Evolutionary conservation across 495 filamentous ascomycete genomes (phyloP).

Genomic region (Podospora pseudoanserina): DNA sequence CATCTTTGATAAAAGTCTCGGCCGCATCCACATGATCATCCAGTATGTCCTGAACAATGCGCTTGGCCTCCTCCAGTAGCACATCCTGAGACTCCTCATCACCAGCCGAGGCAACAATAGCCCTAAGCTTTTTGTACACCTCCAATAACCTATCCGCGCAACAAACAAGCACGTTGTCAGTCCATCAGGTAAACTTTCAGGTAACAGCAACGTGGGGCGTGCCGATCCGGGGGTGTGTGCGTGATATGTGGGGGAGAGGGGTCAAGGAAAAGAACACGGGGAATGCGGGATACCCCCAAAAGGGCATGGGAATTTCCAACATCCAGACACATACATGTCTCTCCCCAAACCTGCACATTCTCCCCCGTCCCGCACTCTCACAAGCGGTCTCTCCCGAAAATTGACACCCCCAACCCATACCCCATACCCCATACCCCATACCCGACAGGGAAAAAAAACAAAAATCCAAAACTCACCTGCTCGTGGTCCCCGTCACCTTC

Average conservation of each 20-base stretch:
- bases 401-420: not conserved
- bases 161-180: constrained; percentile 18
- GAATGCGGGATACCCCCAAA: not conserved
- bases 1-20: constrained; percentile 55
- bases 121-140: constrained; percentile 61
- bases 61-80: constrained; percentile 65
- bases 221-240: too few species aligned
- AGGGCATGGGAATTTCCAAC: not conserved
- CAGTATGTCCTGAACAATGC: constrained; percentile 69
- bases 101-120: constrained; percentile 64
- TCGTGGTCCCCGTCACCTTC: constrained; percentile 90
- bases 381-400: not conserved
- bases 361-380: not conserved
- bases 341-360: not conserved
- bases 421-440: not conserved
- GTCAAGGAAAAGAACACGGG: not conserved
- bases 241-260: constrained; percentile 8
- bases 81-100: constrained; percentile 57
- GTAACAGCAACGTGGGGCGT: constrained; percentile 6
- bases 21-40: constrained; percentile 69
- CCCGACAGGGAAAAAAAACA: not conserved
- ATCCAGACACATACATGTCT: not conserved
- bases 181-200: constrained; percentile 13
- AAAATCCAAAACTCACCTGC: constrained; percentile 61
- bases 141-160: constrained; percentile 44